Percentiles rank a stretch among this genome's conserved stretches.
Evolutionary conservation across 768 basidiomycete genomes (phyloP).

Genomic region (Strobilomyces echinocephalus): DNA sequence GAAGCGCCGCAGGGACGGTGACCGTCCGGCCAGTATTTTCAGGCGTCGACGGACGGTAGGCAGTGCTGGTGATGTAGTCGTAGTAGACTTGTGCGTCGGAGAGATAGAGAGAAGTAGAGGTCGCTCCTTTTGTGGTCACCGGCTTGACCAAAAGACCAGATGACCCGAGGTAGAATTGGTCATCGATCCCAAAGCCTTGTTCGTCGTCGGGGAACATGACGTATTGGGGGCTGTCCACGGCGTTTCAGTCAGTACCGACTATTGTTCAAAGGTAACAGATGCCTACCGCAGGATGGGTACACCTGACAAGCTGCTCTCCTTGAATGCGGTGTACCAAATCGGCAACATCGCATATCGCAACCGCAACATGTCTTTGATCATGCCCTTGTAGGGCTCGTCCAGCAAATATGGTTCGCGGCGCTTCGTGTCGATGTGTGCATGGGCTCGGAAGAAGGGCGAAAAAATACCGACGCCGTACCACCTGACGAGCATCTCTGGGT

Average conservation of each 20-base stretch:
- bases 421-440: slow-evolving; percentile 97
- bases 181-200: slow-evolving; percentile 82
- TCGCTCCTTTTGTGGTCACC: slow-evolving; percentile 69
- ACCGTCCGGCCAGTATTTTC: slow-evolving; percentile 52
- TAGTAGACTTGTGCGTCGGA: slow-evolving; percentile 93
- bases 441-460: slow-evolving; percentile 96
- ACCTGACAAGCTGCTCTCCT: slow-evolving; percentile 77
- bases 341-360: slow-evolving; percentile 85
- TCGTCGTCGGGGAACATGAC: slow-evolving; percentile 88
- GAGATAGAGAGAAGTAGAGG: slow-evolving; percentile 72
- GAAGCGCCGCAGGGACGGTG: slow-evolving; percentile 74
- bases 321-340: slow-evolving; percentile 97
- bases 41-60: slow-evolving; percentile 56
- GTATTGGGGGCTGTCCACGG: slow-evolving; percentile 79
- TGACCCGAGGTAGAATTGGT: slow-evolving; percentile 88
- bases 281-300: slow-evolving; percentile 76
- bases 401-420: slow-evolving; percentile 92
- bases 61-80: slow-evolving; percentile 74
- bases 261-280: background rate
- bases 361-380: slow-evolving; percentile 72
- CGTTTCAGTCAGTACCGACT: background rate
- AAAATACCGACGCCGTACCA: slow-evolving; percentile 98
- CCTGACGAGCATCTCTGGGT: slow-evolving; percentile 88
- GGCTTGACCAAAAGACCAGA: slow-evolving; percentile 92
- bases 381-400: slow-evolving; percentile 83